Conservation (phyloP, 768 basidiomycete genomes). For the Pleurotus platypus region DNA sequence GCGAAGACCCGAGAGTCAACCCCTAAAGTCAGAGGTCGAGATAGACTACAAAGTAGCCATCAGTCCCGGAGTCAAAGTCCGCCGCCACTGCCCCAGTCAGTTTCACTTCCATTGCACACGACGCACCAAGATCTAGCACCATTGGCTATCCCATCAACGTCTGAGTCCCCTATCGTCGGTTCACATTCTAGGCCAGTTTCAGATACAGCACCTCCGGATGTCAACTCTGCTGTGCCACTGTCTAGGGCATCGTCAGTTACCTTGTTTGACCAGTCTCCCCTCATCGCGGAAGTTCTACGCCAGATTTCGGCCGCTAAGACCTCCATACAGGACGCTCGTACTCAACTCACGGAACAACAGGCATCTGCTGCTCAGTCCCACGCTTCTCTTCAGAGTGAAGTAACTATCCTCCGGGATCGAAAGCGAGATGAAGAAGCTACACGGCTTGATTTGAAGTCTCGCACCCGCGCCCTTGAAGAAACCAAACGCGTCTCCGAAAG, state of each 20-base stretch:
- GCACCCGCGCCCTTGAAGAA: slow-evolving; percentile 86
- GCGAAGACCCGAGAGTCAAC: slow-evolving; percentile 50
- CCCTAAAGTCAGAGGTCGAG: slow-evolving; percentile 55
- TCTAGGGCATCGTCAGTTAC: slow-evolving; percentile 35
- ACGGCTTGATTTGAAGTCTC: slow-evolving; percentile 74
- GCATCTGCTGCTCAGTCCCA: slow-evolving; percentile 54
- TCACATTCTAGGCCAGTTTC: slow-evolving; percentile 20
- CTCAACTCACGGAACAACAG: slow-evolving; percentile 65
- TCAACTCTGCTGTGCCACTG: slow-evolving; percentile 21
- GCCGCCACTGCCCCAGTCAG: slow-evolving; percentile 82
- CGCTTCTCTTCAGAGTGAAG: slow-evolving; percentile 63
- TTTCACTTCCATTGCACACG: slow-evolving; percentile 72
- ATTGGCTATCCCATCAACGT: slow-evolving; percentile 18
- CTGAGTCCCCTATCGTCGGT: slow-evolving; percentile 16
- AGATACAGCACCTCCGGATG: slow-evolving; percentile 14
- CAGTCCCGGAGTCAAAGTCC: slow-evolving; percentile 66
- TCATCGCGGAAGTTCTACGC: slow-evolving; percentile 69
- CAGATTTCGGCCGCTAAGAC: slow-evolving; percentile 65
- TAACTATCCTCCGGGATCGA: slow-evolving; percentile 66
- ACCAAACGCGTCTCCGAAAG: slow-evolving; percentile 79
- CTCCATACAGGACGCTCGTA: slow-evolving; percentile 63
- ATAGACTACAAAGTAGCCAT: slow-evolving; percentile 40
- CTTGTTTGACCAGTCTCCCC: slow-evolving; percentile 61
- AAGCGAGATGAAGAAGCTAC: slow-evolving; percentile 83
- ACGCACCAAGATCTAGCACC: slow-evolving; percentile 25